Evolutionary conservation across 805 yeast species (phyloP).

Genomic region (Lachancea cidri): DNA sequence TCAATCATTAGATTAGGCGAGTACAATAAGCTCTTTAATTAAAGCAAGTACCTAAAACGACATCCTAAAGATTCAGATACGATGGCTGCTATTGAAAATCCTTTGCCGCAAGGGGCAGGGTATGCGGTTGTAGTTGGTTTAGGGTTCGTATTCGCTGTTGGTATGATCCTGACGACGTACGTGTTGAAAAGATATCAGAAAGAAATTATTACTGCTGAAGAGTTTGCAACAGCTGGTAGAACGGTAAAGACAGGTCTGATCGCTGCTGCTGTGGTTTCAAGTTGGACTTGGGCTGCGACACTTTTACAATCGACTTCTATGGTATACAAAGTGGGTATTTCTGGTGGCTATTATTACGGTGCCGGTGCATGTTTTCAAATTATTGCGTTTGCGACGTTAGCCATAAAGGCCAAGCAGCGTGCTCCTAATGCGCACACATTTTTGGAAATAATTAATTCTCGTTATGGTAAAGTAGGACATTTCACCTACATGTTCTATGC

Average conservation of each 20-base stretch:
- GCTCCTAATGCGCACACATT: conserved; percentile 94
- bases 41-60: not conserved
- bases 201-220: conserved; percentile 88
- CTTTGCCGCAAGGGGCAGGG: conserved; percentile 73
- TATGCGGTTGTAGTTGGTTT: conserved; percentile 84
- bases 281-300: conserved; percentile 95
- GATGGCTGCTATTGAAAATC: conserved; percentile 26
- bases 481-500: conserved; percentile 70
- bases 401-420: conserved; percentile 80
- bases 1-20: too few relatives aligned
- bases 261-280: conserved; percentile 84
- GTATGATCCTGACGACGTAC: conserved; percentile 73
- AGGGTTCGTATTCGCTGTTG: conserved; percentile 72
- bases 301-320: conserved; percentile 70
- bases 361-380: conserved; percentile 91
- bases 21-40: too few relatives aligned
- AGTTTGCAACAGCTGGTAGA: conserved; percentile 90
- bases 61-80: not conserved
- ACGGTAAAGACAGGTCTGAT: conserved; percentile 79
- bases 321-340: conserved; percentile 71
- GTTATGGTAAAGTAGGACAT: conserved; percentile 80
- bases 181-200: conserved; percentile 72
- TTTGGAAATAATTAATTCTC: conserved; percentile 71
- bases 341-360: conserved; percentile 81
- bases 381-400: conserved; percentile 77